Base-by-base conservation (phyloP, 768 basidiomycete genomes). In the Lentinula guzmanii region DNA sequence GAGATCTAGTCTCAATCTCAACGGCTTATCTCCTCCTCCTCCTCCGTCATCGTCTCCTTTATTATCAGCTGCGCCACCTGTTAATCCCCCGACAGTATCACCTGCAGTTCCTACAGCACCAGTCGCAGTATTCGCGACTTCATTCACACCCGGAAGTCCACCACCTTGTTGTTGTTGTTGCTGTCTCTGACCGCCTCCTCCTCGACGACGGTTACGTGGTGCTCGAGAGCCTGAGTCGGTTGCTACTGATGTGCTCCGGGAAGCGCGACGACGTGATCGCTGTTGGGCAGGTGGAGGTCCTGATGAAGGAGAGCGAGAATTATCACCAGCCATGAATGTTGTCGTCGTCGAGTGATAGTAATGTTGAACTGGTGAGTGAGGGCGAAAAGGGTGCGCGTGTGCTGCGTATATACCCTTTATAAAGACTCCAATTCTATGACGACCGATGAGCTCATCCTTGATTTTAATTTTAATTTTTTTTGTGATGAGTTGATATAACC, bases 1-100 rank as follows among this genome's bases (percentile, higher is more conserved):
- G 13, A 65, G 39, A 46, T 65, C 65, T 10, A 65, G 52, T 18
- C 64, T 58, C 48, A 64, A 42, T 45, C 62, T 64, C 35, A 60
- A 35, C 34, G 48, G 50, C 24, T 54, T 62, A 34, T 59, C 63
- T 53, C 50, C 55, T 21, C 60, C 63, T 10, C 34, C 63, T n/a
- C 50, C 60, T 10, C 42, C 63, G 42, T 39, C 63, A 16, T 61
- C 63, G 3, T 34, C 60, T n/a, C 61, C 63, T 18, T 41, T 61
- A 28, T 56, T 61, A 28, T 46, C 61, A 6, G 51, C 52, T 18
- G 15, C 58, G 7, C 58, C 58, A 31, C 45, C 58, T 15, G 43
- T 43, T 8, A 59, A n/a, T 39, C 58, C 58, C 13, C 58, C 58
- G 9, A 59, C 58, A 35, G 58, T 59, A 45, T 59, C 58, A 46